A percentile compares a stretch with the other conserved stretches of the same genome.
Conservation (phyloP, 2,329 filamentous ascomycete species). For the Aspergillus pseudotamarii region DNA sequence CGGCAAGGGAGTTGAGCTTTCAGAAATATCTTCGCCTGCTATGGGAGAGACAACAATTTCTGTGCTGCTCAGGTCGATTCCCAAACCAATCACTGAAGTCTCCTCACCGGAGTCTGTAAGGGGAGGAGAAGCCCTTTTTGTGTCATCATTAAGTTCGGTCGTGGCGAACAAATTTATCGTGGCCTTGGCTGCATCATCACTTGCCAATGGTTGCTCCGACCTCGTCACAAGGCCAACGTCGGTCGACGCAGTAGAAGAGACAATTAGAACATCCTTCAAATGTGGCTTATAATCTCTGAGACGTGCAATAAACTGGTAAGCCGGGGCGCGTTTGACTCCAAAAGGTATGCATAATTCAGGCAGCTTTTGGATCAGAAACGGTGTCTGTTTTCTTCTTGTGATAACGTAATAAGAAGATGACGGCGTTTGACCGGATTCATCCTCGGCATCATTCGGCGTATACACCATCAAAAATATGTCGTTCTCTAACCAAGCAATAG, state of each 20-base stretch:
- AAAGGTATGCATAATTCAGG: slow-evolving; percentile 75
- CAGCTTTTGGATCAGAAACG: slow-evolving; percentile 74
- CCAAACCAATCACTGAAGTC: slow-evolving; percentile 76
- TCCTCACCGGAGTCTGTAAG: slow-evolving; percentile 67
- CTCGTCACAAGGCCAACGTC: slow-evolving; percentile 79
- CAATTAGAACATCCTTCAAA: slow-evolving; percentile 77
- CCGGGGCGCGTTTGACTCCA: slow-evolving; percentile 64
- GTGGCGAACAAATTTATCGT: slow-evolving; percentile 70
- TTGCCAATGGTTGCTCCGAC: slow-evolving; percentile 68
- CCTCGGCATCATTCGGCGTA: slow-evolving; percentile 61
- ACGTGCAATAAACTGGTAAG: slow-evolving; percentile 77
- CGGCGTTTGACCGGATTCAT: slow-evolving; percentile 56
- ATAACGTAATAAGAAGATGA: slow-evolving; percentile 79
- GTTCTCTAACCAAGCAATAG: slow-evolving; percentile 86
- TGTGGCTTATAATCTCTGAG: slow-evolving; percentile 79
- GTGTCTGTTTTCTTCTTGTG: slow-evolving; percentile 62
- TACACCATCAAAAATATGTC: slow-evolving; percentile 80
- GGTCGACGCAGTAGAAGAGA: slow-evolving; percentile 77
- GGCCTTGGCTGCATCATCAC: slow-evolving; percentile 60
- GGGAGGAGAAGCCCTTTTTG: slow-evolving; percentile 78
- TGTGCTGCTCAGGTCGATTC: slow-evolving; percentile 79
- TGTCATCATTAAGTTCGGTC: slow-evolving; percentile 62
- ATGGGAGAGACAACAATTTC: slow-evolving; percentile 80
- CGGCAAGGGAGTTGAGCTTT: slow-evolving; percentile 79
- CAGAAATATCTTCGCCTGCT: slow-evolving; percentile 73